Percentiles rank a stretch among this genome's conserved stretches.
phyloP scores from a whole-genome alignment of 2,329 filamentous ascomycete species.

The Ustulina deusta region DNA sequence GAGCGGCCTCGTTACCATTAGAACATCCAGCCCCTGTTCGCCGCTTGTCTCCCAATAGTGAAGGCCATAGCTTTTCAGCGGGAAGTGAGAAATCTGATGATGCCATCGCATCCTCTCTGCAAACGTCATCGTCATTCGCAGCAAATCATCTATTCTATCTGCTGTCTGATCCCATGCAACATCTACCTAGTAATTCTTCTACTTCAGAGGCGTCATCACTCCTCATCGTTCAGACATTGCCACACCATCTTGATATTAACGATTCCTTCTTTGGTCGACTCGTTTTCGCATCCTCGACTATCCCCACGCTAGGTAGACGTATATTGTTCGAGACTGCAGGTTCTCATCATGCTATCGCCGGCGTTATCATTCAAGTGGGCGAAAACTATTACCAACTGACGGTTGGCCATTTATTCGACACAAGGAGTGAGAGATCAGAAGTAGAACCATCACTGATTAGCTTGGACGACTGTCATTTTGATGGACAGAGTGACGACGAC shows the following conservation, averaged over 20 bases:
- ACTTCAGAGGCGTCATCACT: not conserved
- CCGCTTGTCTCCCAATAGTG: constrained; percentile 8
- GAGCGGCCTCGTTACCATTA: constrained; percentile 20
- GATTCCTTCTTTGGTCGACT: not conserved
- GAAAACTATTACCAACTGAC: constrained; percentile 23
- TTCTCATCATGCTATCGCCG: constrained; percentile 16
- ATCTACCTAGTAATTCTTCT: not conserved
- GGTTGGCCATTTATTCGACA: constrained; percentile 16
- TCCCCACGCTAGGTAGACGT: constrained; percentile 16
- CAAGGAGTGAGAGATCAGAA: not conserved
- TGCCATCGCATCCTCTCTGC: no score
- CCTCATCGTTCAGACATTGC: constrained; percentile 2
- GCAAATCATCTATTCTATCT: not conserved
- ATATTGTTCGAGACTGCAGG: not conserved
- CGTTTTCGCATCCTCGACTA: not conserved
- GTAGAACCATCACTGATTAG: not conserved
- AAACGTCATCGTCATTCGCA: not conserved
- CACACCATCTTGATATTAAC: no score
- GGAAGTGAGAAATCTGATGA: not conserved
- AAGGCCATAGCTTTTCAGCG: no score
- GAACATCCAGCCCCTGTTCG: constrained; percentile 25
- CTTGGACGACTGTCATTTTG: constrained; percentile 19
- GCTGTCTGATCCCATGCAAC: no score
- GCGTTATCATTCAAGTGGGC: constrained; percentile 13
- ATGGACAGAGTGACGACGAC: constrained; percentile 17